phyloP scores from a whole-genome alignment of 768 basidiomycete genomes.

The Tylopilus subfusipes region DNA sequence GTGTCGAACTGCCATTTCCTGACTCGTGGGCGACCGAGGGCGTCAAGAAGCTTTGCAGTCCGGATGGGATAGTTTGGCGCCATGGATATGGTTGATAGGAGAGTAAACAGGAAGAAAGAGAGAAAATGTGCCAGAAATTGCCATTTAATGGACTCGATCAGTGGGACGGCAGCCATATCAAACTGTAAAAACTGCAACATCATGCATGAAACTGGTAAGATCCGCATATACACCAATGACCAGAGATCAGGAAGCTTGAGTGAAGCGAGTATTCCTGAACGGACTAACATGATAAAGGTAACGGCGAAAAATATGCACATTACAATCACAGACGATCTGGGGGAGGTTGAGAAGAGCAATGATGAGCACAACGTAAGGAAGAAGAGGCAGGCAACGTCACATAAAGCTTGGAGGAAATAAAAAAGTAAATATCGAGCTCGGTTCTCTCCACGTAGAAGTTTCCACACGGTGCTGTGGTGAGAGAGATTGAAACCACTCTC shows the following conservation, averaged over 20 bases:
- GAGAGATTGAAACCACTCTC: conserved; percentile 1
- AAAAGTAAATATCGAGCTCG: not conserved
- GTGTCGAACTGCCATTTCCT: not conserved
- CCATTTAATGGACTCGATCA: too few species aligned
- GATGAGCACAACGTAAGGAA: not conserved
- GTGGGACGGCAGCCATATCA: too few species aligned
- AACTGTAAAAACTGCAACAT: too few species aligned
- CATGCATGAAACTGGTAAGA: too few species aligned
- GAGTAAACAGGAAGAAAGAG: not conserved
- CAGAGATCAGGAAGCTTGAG: too few species aligned
- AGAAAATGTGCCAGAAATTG: not conserved
- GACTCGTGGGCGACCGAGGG: not conserved
- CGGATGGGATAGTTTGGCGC: not conserved
- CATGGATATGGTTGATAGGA: not conserved
- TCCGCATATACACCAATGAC: too few species aligned
- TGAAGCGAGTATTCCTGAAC: too few species aligned
- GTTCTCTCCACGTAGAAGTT: not conserved
- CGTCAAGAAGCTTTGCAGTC: not conserved
- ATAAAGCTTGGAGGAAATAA: not conserved
- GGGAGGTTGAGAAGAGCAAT: not conserved
- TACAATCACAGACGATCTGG: too few species aligned
- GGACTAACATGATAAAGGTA: too few species aligned
- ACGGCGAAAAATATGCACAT: too few species aligned
- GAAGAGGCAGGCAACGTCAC: not conserved
- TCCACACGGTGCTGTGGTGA: not conserved